phyloP scores from a whole-genome alignment of 805 yeast genomes.

The Ogataea kodamae region DNA sequence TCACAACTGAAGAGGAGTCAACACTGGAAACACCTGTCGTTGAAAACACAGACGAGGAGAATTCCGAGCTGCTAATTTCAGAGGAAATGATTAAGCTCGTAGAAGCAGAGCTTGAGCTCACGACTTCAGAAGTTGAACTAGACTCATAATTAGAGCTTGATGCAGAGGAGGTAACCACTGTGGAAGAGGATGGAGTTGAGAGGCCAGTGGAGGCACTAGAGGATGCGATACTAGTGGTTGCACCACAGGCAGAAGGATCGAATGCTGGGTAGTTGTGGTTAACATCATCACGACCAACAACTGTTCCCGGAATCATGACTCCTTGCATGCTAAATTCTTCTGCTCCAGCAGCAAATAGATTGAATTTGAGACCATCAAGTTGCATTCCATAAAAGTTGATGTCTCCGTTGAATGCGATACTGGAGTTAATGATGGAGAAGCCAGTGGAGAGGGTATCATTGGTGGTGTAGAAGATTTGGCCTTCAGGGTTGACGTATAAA shows the following conservation, averaged over 20 bases:
- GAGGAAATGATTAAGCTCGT: not conserved
- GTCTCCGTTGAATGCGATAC: not conserved
- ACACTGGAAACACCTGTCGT: not conserved
- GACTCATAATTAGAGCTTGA: not conserved
- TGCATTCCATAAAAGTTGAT: not conserved
- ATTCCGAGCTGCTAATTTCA: not conserved
- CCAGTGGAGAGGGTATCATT: not conserved
- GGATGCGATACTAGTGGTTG: not conserved
- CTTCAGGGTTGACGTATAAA: not conserved
- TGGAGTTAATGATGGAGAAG: not conserved
- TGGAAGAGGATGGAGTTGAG: not conserved
- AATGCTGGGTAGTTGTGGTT: not conserved
- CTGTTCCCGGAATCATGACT: not conserved
- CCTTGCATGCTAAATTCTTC: not conserved
- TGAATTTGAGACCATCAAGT: not conserved
- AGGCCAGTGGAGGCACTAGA: not conserved
- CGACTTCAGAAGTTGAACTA: not conserved
- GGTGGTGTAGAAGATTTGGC: not conserved
- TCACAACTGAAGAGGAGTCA: not conserved
- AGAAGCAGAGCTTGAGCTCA: not conserved
- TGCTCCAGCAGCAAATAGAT: not conserved
- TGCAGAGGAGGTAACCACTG: not conserved
- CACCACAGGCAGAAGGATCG: not conserved
- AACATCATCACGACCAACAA: not conserved
- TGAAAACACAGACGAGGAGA: not conserved